phyloP scores from a whole-genome alignment of 306 rosid genomes.

The Gastrolobium villosum region DNA sequence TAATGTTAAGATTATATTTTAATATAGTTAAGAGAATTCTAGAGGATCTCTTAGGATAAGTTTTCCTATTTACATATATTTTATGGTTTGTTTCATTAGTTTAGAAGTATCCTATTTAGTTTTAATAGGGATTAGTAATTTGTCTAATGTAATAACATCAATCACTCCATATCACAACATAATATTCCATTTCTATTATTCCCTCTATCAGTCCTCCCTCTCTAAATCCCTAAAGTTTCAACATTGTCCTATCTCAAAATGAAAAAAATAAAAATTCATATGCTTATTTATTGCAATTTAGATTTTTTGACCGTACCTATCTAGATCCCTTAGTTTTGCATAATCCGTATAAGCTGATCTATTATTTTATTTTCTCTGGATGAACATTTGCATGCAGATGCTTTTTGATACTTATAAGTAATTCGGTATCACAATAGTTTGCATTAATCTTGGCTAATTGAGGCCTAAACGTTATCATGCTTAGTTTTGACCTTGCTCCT shows the following conservation, averaged over 20 bases:
- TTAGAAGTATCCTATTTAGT: too few species aligned
- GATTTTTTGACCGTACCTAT: neutral
- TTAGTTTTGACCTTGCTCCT: slow-evolving; percentile 35
- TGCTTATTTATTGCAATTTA: neutral
- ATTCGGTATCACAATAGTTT: slow-evolving; percentile 8
- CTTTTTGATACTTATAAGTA: neutral
- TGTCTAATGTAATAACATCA: too few species aligned
- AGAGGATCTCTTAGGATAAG: too few species aligned
- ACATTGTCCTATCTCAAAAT: neutral
- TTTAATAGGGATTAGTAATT: too few species aligned
- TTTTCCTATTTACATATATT: too few species aligned
- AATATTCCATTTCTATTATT: too few species aligned
- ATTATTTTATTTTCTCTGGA: slow-evolving; percentile 15
- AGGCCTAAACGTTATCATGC: slow-evolving; percentile 17
- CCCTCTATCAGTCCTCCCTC: too few species aligned
- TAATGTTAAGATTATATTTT: too few species aligned
- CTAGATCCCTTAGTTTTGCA: neutral
- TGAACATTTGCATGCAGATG: slow-evolving; percentile 1
- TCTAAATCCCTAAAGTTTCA: too few species aligned
- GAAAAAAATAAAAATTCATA: neutral
- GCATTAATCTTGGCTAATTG: slow-evolving; percentile 21
- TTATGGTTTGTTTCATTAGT: too few species aligned
- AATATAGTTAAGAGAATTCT: too few species aligned
- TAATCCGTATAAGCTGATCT: neutral
- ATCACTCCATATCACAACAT: too few species aligned